phyloP scores from a whole-genome alignment of 2,329 filamentous ascomycete species.

The Penicillium decumbens region DNA sequence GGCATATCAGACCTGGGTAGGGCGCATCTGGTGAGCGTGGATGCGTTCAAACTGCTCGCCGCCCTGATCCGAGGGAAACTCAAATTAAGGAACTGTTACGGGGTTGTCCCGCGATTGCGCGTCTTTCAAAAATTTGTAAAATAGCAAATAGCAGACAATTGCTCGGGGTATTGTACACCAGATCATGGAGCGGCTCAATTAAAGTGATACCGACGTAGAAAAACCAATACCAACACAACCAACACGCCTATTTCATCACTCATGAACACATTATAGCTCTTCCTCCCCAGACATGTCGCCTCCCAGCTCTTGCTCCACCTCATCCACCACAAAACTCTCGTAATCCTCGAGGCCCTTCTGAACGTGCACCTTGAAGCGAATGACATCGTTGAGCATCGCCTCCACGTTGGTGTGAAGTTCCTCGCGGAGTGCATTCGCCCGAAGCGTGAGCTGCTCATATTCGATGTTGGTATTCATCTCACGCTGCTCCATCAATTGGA shows the following conservation, averaged over 20 bases:
- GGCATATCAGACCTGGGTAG: conserved; percentile 14
- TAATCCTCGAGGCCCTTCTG: conserved; percentile 91
- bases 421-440: conserved; percentile 79
- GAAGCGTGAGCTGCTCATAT: conserved; percentile 86
- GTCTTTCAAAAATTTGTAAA: not conserved
- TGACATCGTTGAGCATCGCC: conserved; percentile 91
- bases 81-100: conserved; percentile 6
- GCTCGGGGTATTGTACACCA: conserved; percentile 9
- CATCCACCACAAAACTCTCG: conserved; percentile 86
- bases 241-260: conserved; percentile 11
- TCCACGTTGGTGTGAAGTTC: conserved; percentile 97
- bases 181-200: conserved; percentile 8
- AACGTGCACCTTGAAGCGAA: conserved; percentile 97
- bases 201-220: conserved; percentile 11
- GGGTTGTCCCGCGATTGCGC: conserved; percentile 5
- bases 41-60: conserved; percentile 16
- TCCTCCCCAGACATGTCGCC: conserved; percentile 52
- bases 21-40: conserved; percentile 27
- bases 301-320: conserved; percentile 81
- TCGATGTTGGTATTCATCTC: conserved; percentile 97
- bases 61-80: not conserved
- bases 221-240: not conserved
- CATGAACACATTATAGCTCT: conserved; percentile 18
- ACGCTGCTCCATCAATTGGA: conserved; percentile 86
- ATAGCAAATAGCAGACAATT: conserved; percentile 8